A percentile compares a stretch with the other conserved stretches of the same genome.
Evolutionary conservation across 805 yeast genomes (phyloP).

Genomic region (Candida quercuum): DNA sequence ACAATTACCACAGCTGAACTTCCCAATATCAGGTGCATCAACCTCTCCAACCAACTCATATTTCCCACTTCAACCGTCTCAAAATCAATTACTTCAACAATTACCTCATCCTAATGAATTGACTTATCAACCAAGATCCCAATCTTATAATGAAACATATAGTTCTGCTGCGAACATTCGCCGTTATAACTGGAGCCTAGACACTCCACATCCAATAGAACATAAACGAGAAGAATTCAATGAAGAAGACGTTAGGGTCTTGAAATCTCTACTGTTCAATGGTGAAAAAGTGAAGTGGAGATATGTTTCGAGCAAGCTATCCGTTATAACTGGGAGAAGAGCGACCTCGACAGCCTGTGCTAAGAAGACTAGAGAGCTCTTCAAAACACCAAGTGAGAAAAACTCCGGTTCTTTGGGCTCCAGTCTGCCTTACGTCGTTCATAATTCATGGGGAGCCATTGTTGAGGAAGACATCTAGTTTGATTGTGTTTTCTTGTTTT

Average conservation of each 20-base stretch:
- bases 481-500: not conserved
- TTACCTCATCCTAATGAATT: conserved; percentile 1
- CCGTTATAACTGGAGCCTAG: not conserved
- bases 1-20: conserved; percentile 9
- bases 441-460: conserved; percentile 40
- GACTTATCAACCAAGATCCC: conserved; percentile 4
- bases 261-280: conserved; percentile 40
- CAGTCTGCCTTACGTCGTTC: conserved; percentile 49
- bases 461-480: conserved; percentile 19
- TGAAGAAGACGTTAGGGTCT: conserved; percentile 38
- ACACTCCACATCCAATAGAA: not conserved
- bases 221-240: conserved; percentile 19
- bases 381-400: conserved; percentile 48
- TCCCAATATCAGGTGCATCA: conserved; percentile 5
- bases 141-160: not conserved
- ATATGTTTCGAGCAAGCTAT: conserved; percentile 40
- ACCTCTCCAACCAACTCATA: not conserved
- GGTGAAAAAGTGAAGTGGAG: conserved; percentile 60
- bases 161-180: not conserved
- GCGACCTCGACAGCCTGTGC: conserved; percentile 48
- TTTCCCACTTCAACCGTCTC: not conserved
- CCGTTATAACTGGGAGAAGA: conserved; percentile 28
- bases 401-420: conserved; percentile 37
- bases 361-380: conserved; percentile 47
- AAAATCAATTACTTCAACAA: conserved; percentile 1